Conservation (phyloP, 257 asterid species). For the Fraxinus excelsior region DNA sequence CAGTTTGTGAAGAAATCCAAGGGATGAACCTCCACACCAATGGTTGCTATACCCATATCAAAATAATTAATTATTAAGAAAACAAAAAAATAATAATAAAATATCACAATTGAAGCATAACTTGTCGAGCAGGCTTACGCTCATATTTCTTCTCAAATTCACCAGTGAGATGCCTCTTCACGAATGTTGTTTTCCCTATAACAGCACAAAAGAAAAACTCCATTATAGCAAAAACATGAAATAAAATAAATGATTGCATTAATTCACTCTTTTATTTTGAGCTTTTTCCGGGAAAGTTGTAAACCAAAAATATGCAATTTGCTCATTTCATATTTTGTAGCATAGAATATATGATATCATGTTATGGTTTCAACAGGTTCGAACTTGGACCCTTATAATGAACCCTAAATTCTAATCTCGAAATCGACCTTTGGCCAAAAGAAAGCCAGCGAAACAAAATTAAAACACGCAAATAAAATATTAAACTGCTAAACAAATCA, state of each 20-base stretch:
- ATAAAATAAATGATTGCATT: not conserved
- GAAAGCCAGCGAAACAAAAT: no score
- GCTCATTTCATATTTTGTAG: not conserved
- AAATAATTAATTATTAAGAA: not conserved
- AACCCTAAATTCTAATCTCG: no score
- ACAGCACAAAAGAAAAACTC: not conserved
- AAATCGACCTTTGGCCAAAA: no score
- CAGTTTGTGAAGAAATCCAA: constrained; percentile 78
- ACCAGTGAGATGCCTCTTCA: constrained; percentile 89
- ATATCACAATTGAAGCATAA: not conserved
- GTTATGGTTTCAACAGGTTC: no score
- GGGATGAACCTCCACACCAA: constrained; percentile 92
- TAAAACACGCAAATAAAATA: no score
- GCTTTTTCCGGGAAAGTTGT: not conserved
- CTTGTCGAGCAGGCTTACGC: constrained; percentile 46
- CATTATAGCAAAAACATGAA: not conserved
- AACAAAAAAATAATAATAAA: not conserved
- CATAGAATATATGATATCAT: not conserved
- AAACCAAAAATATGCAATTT: not conserved
- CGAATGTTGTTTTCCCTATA: constrained; percentile 87
- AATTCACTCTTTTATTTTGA: not conserved
- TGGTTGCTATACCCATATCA: constrained; percentile 57
- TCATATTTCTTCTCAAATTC: constrained; percentile 94
- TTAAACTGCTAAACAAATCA: no score
- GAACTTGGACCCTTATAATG: no score